Conservation (phyloP, 306 rosid genomes). For the Prunus kanzakura region DNA sequence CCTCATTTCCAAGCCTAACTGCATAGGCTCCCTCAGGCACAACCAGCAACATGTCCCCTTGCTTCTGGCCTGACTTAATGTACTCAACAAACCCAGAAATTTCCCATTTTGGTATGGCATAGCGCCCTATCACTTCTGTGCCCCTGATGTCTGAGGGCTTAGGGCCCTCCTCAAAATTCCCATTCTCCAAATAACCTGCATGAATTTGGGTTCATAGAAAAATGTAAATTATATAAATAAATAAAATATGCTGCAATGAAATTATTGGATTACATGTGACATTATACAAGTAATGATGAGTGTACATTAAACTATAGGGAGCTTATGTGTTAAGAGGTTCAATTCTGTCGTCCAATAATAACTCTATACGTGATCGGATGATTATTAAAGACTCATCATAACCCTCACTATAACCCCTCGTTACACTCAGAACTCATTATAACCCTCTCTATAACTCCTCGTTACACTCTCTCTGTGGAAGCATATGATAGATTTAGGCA, state of each 20-base stretch:
- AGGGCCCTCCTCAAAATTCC: constrained; percentile 76
- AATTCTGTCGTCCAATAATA: no score
- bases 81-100: constrained; percentile 81
- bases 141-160: constrained; percentile 63
- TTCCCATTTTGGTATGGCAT: constrained; percentile 78
- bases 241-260: no score
- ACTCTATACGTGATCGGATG: no score
- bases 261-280: not conserved
- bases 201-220: not conserved
- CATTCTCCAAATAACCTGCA: constrained; percentile 73
- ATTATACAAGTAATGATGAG: no score
- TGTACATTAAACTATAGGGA: no score
- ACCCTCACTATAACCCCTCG: no score
- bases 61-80: constrained; percentile 89
- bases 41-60: constrained; percentile 96
- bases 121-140: constrained; percentile 53
- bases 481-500: not conserved
- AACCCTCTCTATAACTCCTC: no score
- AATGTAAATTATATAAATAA: no score
- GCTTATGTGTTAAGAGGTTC: no score
- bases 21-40: constrained; percentile 95
- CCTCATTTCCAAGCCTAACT: constrained; percentile 89
- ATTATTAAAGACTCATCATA: no score
- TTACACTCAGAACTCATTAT: no score
- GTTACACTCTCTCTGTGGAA: no score